Evolutionary conservation across 108 stramenopile species (phyloP), one percentile per base, ranked within the genome.

Genomic region (Cylindrotheca fusiformis): DNA sequence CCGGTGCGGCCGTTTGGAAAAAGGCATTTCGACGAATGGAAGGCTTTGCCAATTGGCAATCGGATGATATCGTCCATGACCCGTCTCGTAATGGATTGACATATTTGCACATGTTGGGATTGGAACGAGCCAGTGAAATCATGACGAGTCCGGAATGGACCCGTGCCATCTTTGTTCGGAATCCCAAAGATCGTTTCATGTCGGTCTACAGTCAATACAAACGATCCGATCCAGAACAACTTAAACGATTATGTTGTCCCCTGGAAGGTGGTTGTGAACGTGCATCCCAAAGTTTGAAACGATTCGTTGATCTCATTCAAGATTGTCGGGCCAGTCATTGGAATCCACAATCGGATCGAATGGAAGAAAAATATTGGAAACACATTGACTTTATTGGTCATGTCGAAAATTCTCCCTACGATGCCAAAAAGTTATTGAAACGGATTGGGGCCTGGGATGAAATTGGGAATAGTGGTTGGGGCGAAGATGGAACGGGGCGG

Each of bases 111-210:
- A 52, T 80, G 31, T 89, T 76, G 63, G n/a, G 68, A 4, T 6
- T 79, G 21, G 64, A 74, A 26, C 48, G 61, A 14, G 86, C 83
- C 0, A 55, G 58, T 17, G 41, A 50, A 0, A 79, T 87, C 57
- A 69, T 87, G 69, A 80, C 72, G 4, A 68, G 55, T 69, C 61
- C 67, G 0, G 54, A 74, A 25, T 87, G 83, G 83, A 84, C 83
- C 6, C 53, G 60, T 47, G 86, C 87, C 19, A 72, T 82, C 10
- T 80, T 88, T 44, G 74, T 88, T 0, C 51, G 87, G 3, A 73
- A 80, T 73, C 87, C 87, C 4, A 81, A 81, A 47, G 79, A 88
- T 29, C 65, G 87, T 22, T 52, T 84, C 22, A 33, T 88, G 21
- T 78, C 77, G 2, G 78, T 72, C 12, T 72, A 46, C 44, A 27